phyloP scores from a whole-genome alignment of 331 rosid genomes.

The Saraca asoca region DNA sequence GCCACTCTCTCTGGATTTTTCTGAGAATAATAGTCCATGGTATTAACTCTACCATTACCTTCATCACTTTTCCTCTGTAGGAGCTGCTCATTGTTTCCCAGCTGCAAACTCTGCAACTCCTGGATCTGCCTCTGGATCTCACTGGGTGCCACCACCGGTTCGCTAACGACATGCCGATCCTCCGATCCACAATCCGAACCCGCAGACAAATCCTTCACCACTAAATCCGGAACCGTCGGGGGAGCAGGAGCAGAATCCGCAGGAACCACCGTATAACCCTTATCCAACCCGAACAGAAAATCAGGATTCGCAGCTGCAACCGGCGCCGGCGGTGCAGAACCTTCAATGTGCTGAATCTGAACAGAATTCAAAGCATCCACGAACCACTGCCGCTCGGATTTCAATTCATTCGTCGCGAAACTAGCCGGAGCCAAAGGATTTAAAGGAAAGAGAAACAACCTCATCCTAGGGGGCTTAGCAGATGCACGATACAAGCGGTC shows the following conservation, averaged over 20 bases:
- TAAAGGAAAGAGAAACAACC: conserved; percentile 56
- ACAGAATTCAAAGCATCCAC: conserved; percentile 68
- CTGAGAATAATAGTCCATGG: conserved; percentile 39
- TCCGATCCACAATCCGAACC: conserved; percentile 56
- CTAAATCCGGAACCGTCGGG: conserved; percentile 34
- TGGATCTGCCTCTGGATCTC: conserved; percentile 54
- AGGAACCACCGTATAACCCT: conserved; percentile 40
- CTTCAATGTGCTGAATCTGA: conserved; percentile 46
- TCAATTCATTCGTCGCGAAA: conserved; percentile 40
- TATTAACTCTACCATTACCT: conserved; percentile 31
- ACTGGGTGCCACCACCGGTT: conserved; percentile 36
- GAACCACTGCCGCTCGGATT: conserved; percentile 65
- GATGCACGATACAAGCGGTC: conserved; percentile 52
- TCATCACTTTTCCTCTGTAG: conserved; percentile 43
- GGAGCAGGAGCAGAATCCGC: conserved; percentile 31
- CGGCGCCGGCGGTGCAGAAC: conserved; percentile 42
- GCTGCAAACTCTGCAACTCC: conserved; percentile 51
- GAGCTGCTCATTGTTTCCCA: conserved; percentile 42
- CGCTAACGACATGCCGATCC: conserved; percentile 41
- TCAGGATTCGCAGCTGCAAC: conserved; percentile 41
- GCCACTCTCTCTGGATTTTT: conserved; percentile 36
- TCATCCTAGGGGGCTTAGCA: conserved; percentile 53
- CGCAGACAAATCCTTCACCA: conserved; percentile 37
- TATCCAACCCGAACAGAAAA: conserved; percentile 60
- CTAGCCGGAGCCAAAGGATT: conserved; percentile 31